Evolutionary conservation across 768 basidiomycete genomes (phyloP).

Genomic region (Kwoniella pini): DNA sequence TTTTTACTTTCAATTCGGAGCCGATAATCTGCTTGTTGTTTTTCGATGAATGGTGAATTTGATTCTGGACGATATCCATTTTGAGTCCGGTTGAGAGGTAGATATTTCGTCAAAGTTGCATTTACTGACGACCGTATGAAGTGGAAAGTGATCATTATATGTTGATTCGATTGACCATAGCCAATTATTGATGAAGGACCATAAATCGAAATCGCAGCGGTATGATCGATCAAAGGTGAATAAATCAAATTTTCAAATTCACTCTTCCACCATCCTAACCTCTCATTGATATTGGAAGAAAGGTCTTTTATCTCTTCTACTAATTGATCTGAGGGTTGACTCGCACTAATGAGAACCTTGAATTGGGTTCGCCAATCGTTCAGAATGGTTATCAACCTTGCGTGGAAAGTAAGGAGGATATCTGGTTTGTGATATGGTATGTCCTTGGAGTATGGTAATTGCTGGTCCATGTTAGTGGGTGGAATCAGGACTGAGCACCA

Average conservation of each 20-base stretch:
- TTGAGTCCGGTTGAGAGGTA: neutral
- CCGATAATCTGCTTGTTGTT: slow-evolving; percentile 4
- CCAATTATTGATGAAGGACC: neutral
- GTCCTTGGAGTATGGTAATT: too few species aligned
- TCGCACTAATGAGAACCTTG: neutral
- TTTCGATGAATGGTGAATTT: slow-evolving; percentile 1
- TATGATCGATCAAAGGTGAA: neutral
- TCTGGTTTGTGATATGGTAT: neutral
- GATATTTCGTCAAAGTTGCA: slow-evolving; percentile 8
- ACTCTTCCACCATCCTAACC: slow-evolving; percentile 20
- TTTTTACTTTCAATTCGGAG: slow-evolving; percentile 12
- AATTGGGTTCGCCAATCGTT: slow-evolving; percentile 7
- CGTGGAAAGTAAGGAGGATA: slow-evolving; percentile 16
- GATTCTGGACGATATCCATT: neutral
- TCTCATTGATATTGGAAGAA: slow-evolving; percentile 6
- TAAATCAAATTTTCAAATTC: slow-evolving; percentile 8
- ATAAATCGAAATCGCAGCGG: neutral
- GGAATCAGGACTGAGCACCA: slow-evolving; percentile 22
- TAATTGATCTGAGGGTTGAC: neutral
- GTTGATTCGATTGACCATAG: slow-evolving; percentile 13
- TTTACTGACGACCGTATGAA: slow-evolving; percentile 17
- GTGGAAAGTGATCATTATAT: slow-evolving; percentile 14
- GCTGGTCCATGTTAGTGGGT: neutral
- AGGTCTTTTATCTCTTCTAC: slow-evolving; percentile 3
- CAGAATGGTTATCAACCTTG: slow-evolving; percentile 6